phyloP scores from a whole-genome alignment of 2,329 filamentous ascomycete species.

The Alternaria arborescens region DNA sequence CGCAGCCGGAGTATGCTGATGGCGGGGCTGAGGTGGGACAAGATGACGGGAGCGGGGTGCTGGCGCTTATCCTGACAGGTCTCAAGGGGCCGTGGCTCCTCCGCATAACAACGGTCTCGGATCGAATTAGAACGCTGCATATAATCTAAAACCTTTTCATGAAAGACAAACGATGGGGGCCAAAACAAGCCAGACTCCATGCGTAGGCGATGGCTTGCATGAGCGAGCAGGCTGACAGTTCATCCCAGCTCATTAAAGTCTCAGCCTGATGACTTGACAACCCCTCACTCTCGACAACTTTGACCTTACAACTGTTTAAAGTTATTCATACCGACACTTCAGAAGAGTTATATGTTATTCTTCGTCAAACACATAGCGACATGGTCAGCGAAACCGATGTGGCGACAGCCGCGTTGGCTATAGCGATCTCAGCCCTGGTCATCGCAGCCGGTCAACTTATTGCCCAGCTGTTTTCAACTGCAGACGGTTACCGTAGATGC shows the following conservation, averaged over 20 bases:
- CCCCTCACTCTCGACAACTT: background rate
- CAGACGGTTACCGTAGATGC: constrained; percentile 21
- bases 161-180: background rate
- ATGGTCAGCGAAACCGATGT: constrained; percentile 2
- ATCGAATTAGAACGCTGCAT: background rate
- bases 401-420: constrained; percentile 9
- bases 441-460: constrained; percentile 16
- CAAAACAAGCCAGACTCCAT: background rate
- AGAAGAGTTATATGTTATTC: fast-evolving
- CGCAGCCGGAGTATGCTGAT: background rate
- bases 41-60: constrained; percentile 6
- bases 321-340: too few species aligned
- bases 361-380: fast-evolving
- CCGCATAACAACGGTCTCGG: background rate
- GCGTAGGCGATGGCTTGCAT: background rate
- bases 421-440: constrained; percentile 14
- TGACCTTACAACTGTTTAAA: background rate
- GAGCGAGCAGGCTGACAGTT: background rate
- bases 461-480: constrained; percentile 19
- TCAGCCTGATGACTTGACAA: background rate
- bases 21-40: constrained; percentile 5
- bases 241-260: background rate
- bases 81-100: background rate
- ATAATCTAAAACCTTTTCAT: background rate
- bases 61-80: background rate